phyloP scores from a whole-genome alignment of 306 rosid genomes.

The Cucumis sativus region DNA sequence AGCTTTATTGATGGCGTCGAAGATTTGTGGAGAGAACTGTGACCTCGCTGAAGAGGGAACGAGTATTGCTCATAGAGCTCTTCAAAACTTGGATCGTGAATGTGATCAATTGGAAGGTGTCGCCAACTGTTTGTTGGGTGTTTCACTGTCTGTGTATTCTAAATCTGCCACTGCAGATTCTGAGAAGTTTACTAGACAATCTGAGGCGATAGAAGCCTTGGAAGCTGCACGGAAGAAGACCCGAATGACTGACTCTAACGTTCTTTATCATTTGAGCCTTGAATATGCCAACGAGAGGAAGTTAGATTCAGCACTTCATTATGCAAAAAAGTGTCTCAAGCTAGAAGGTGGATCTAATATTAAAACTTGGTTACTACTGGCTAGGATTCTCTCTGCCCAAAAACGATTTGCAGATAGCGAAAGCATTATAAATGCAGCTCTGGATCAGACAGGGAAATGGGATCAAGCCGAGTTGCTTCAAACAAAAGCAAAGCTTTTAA shows the following conservation, averaged over 20 bases:
- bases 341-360: slow-evolving; percentile 57
- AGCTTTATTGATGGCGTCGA: slow-evolving; percentile 68
- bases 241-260: slow-evolving; percentile 39
- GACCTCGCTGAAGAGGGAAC: slow-evolving; percentile 50
- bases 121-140: slow-evolving; percentile 59
- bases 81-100: slow-evolving; percentile 36
- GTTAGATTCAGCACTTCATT: slow-evolving; percentile 54
- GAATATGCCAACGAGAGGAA: slow-evolving; percentile 73
- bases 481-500: slow-evolving; percentile 76
- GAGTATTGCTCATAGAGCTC: slow-evolving; percentile 37
- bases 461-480: slow-evolving; percentile 72
- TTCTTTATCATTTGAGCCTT: slow-evolving; percentile 54
- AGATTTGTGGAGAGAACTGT: slow-evolving; percentile 56
- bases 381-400: slow-evolving; percentile 72
- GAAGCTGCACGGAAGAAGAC: slow-evolving; percentile 54
- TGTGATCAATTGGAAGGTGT: slow-evolving; percentile 56
- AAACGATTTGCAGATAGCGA: slow-evolving; percentile 59
- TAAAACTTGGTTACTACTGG: slow-evolving; percentile 67
- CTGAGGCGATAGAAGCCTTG: slow-evolving; percentile 53
- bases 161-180: slow-evolving; percentile 45
- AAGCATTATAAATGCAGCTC: slow-evolving; percentile 55
- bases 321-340: slow-evolving; percentile 43
- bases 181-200: slow-evolving; percentile 47
- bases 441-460: slow-evolving; percentile 87
- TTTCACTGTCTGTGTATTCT: slow-evolving; percentile 58